Evolutionary conservation across 2,329 filamentous ascomycete species (phyloP).

Genomic region (Colletotrichum horii): DNA sequence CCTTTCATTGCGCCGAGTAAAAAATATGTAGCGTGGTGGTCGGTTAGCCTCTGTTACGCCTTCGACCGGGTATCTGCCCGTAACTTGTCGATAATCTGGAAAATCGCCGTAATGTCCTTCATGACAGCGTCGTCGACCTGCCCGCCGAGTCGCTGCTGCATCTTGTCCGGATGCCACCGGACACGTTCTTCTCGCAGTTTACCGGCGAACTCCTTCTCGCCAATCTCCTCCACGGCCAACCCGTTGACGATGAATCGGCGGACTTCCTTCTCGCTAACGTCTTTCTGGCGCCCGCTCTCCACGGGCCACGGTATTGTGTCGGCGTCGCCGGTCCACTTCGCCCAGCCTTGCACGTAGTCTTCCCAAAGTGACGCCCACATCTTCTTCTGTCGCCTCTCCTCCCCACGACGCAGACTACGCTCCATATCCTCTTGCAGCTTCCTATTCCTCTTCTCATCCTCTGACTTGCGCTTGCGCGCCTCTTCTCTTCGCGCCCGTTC

Average conservation of each 20-base stretch:
- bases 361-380: constrained; percentile 67
- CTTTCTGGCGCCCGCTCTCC: constrained; percentile 59
- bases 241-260: constrained; percentile 70
- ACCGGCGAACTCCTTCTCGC: constrained; percentile 50
- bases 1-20: constrained; percentile 2
- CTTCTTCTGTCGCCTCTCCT: constrained; percentile 63
- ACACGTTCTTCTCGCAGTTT: constrained; percentile 83
- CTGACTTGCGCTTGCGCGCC: constrained; percentile 54
- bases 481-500: constrained; percentile 70
- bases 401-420: constrained; percentile 69
- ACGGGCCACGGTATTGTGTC: constrained; percentile 75
- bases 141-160: constrained; percentile 85
- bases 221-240: constrained; percentile 44
- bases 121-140: constrained; percentile 75
- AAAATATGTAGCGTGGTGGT: not conserved
- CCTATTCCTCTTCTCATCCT: constrained; percentile 53
- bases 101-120: constrained; percentile 84
- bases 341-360: constrained; percentile 70
- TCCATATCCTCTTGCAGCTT: constrained; percentile 63
- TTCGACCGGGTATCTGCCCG: constrained; percentile 67
- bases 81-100: constrained; percentile 85
- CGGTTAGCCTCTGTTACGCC: not conserved
- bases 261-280: constrained; percentile 65
- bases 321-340: constrained; percentile 48
- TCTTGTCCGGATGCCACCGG: constrained; percentile 97